Evolutionary conservation across 345 rosid genomes (phyloP).

Genomic region (Cochlearia excelsa): DNA sequence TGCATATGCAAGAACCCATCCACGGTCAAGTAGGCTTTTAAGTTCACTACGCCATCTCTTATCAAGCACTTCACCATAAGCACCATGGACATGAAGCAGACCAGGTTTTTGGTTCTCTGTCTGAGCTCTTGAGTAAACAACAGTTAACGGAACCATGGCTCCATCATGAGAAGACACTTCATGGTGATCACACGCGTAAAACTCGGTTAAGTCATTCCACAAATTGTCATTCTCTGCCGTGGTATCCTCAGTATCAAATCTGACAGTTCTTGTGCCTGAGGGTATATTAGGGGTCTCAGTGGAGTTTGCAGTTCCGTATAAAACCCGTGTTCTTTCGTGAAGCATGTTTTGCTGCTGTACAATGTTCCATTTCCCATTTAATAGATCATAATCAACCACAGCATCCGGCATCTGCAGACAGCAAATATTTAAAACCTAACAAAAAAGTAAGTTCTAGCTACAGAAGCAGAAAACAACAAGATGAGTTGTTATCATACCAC

Average conservation of each 20-base stretch:
- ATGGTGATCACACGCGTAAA: constrained; percentile 70
- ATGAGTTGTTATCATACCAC: constrained; percentile 55
- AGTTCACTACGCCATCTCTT: constrained; percentile 89
- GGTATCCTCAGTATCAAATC: constrained; percentile 39
- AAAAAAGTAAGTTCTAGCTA: background rate
- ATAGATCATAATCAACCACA: constrained; percentile 82
- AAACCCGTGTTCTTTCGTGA: constrained; percentile 78
- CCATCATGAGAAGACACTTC: constrained; percentile 76
- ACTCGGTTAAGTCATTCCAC: constrained; percentile 94
- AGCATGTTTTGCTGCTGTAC: constrained; percentile 95
- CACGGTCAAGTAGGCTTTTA: constrained; percentile 97
- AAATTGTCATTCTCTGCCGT: constrained; percentile 54
- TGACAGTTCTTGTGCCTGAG: constrained; percentile 34
- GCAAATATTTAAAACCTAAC: background rate
- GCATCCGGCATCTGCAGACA: constrained; percentile 86
- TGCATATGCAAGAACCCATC: constrained; percentile 94
- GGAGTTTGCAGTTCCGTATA: constrained; percentile 71
- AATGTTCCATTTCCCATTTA: constrained; percentile 81
- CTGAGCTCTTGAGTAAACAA: constrained; percentile 59
- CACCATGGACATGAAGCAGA: constrained; percentile 91
- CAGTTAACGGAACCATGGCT: constrained; percentile 67
- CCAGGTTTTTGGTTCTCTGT: constrained; percentile 55
- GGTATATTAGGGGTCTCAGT: constrained; percentile 40
- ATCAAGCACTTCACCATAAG: constrained; percentile 87
- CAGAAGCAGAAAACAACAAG: constrained; percentile 1